Conservation (phyloP, 2,329 filamentous ascomycete genomes). For the Epicoccum sorghinum region DNA sequence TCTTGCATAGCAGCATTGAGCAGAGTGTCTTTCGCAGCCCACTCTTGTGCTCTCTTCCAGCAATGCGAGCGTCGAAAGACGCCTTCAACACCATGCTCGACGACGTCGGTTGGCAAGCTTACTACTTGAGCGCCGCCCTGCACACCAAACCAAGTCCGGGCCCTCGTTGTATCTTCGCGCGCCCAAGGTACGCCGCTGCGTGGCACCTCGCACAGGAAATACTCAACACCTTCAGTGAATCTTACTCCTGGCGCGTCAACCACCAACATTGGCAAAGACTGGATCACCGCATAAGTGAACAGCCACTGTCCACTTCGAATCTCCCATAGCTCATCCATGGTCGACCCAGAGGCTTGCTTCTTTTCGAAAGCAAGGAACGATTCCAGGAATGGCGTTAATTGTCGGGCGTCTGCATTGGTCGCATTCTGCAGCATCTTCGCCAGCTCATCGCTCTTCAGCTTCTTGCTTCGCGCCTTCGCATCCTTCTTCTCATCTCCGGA, state of each 20-base stretch:
- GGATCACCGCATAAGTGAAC: conserved; percentile 78
- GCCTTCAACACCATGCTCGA: conserved; percentile 70
- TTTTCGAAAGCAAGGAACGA: conserved; percentile 75
- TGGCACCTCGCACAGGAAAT: conserved; percentile 79
- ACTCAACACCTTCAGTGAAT: conserved; percentile 75
- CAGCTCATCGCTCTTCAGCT: conserved; percentile 79
- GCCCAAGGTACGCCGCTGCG: conserved; percentile 77
- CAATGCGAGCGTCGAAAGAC: conserved; percentile 73
- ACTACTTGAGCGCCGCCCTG: conserved; percentile 70
- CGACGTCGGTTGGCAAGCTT: conserved; percentile 66
- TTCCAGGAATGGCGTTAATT: conserved; percentile 66
- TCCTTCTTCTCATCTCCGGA: conserved; percentile 75
- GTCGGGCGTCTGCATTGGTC: conserved; percentile 77
- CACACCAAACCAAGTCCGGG: conserved; percentile 75
- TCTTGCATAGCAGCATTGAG: conserved; percentile 46
- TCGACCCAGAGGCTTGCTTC: conserved; percentile 69
- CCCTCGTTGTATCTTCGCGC: conserved; percentile 61
- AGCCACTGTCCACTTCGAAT: conserved; percentile 79
- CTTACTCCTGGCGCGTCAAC: conserved; percentile 74
- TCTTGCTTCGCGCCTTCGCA: conserved; percentile 71
- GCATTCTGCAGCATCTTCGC: conserved; percentile 77
- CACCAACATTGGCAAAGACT: conserved; percentile 78
- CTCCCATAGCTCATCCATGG: conserved; percentile 70
- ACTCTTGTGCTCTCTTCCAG: conserved; percentile 68
- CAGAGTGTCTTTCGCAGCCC: conserved; percentile 54